Evolutionary conservation across 2,329 filamentous ascomycete species (phyloP).

Genomic region (Trichoderma brevicompactum): DNA sequence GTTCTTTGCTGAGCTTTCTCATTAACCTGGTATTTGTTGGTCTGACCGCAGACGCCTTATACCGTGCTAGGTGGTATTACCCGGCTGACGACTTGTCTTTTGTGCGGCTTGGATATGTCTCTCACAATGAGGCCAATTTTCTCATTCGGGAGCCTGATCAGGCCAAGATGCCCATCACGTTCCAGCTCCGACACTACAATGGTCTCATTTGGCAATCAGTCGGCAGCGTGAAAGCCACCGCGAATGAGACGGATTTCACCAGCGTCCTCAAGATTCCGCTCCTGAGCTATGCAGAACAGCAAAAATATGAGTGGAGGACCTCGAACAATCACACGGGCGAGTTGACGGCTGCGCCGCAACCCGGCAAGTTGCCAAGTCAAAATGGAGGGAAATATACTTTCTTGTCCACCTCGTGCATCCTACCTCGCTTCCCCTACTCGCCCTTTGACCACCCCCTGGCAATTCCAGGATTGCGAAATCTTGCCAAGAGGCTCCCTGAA

Average conservation of each 20-base stretch:
- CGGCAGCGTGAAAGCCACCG: conserved; percentile 67
- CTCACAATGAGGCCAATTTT: conserved; percentile 76
- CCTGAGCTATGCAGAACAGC: conserved; percentile 67
- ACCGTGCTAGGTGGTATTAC: conserved; percentile 71
- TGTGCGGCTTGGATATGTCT: conserved; percentile 85
- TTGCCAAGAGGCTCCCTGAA: conserved; percentile 72
- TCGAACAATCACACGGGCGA: conserved; percentile 86
- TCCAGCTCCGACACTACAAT: conserved; percentile 66
- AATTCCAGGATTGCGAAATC: conserved; percentile 77
- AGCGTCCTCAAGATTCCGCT: conserved; percentile 68
- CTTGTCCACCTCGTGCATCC: conserved; percentile 89
- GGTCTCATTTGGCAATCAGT: conserved; percentile 66
- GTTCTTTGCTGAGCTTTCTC: conserved; percentile 69
- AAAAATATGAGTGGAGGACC: conserved; percentile 79
- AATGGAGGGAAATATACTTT: conserved; percentile 81
- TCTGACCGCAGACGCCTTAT: conserved; percentile 77
- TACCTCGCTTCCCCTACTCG: conserved; percentile 87
- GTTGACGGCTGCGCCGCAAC: conserved; percentile 76
- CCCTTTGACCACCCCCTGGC: conserved; percentile 80
- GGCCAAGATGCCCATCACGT: conserved; percentile 72
- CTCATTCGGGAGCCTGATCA: conserved; percentile 83
- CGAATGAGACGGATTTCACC: conserved; percentile 83
- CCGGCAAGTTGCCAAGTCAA: conserved; percentile 64
- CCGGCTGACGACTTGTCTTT: conserved; percentile 79
- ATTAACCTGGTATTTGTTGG: conserved; percentile 73